These are phyloP conservation scores for Zarea fungicola DNA, from an alignment of 2,329 filamentous ascomycete species.

Conservation along the genomic window DNA sequence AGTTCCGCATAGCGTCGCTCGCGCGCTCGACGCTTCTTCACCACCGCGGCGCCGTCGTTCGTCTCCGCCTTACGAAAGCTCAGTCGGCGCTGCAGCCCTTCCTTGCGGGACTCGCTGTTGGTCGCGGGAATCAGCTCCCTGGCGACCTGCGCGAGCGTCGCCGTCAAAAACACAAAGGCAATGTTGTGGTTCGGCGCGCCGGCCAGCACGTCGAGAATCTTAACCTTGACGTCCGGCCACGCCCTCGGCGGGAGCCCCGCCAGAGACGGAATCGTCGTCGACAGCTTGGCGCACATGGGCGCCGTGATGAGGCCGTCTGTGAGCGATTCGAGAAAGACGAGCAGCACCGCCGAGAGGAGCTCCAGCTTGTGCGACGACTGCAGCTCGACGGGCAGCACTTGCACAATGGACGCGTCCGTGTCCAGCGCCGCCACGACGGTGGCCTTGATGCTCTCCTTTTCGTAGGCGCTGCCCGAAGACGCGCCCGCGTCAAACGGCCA, in stretches of 20 bases:
- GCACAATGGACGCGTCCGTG: constrained; percentile 55
- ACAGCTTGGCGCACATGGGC: constrained; percentile 64
- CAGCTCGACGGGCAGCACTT: constrained; percentile 58
- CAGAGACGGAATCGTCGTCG: constrained; percentile 47
- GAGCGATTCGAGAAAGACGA: constrained; percentile 70
- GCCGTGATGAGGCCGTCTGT: constrained; percentile 73
- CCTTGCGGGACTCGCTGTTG: constrained; percentile 23
- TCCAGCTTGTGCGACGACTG: constrained; percentile 67
- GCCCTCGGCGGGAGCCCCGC: constrained; percentile 20
- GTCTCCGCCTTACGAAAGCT: constrained; percentile 30
- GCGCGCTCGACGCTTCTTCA: constrained; percentile 47
- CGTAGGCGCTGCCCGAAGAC: constrained; percentile 24
- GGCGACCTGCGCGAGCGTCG: constrained; percentile 59
- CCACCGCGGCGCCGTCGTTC: constrained; percentile 2
- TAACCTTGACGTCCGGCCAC: constrained; percentile 40
- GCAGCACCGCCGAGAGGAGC: constrained; percentile 62
- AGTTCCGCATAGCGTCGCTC: constrained; percentile 60
- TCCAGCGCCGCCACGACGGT: constrained; percentile 65
- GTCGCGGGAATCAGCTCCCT: constrained; percentile 41
- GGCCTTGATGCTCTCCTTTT: constrained; percentile 26
- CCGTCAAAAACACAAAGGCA: constrained; percentile 79
- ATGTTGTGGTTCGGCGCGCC: constrained; percentile 75
- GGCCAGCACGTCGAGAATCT: constrained; percentile 68
- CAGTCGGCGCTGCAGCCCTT: constrained; percentile 38
- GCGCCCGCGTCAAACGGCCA: constrained; percentile 53